phyloP scores from a whole-genome alignment of 306 rosid genomes.

The Trifolium fragiferum region DNA sequence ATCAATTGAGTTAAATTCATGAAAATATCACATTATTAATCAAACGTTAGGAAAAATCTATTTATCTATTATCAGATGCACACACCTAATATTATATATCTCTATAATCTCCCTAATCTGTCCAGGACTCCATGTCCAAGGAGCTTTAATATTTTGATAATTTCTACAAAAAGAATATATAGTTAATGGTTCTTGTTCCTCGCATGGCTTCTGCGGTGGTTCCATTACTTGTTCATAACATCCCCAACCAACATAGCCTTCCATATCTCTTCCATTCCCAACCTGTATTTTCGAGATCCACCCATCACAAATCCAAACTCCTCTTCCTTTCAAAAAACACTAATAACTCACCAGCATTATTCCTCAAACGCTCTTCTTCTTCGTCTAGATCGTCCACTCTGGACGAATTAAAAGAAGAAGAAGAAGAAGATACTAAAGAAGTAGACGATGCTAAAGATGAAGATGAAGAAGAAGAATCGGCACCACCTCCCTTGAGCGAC shows the following conservation, averaged over 20 bases:
- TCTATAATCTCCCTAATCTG: no score
- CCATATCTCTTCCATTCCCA: neutral
- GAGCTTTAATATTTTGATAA: neutral
- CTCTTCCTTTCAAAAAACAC: neutral
- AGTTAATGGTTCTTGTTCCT: neutral
- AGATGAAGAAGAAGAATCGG: neutral
- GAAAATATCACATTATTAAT: no score
- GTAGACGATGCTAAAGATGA: neutral
- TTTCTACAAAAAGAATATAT: neutral
- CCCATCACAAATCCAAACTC: neutral
- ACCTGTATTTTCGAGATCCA: neutral
- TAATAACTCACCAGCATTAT: neutral
- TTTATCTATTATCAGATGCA: no score
- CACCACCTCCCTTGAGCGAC: slow-evolving; percentile 18
- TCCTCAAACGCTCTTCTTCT: neutral
- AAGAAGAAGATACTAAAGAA: neutral
- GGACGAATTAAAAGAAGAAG: neutral
- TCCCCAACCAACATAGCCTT: neutral
- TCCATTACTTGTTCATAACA: neutral
- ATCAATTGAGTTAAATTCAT: no score
- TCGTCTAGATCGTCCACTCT: neutral
- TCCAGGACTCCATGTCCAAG: neutral
- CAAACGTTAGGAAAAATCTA: no score
- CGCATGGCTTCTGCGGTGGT: neutral
- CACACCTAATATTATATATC: no score